A percentile compares a stretch with the other conserved stretches of the same genome.
Evolutionary conservation across 208 protist genomes (phyloP).

Genomic region (Tetramitus jugosus): DNA sequence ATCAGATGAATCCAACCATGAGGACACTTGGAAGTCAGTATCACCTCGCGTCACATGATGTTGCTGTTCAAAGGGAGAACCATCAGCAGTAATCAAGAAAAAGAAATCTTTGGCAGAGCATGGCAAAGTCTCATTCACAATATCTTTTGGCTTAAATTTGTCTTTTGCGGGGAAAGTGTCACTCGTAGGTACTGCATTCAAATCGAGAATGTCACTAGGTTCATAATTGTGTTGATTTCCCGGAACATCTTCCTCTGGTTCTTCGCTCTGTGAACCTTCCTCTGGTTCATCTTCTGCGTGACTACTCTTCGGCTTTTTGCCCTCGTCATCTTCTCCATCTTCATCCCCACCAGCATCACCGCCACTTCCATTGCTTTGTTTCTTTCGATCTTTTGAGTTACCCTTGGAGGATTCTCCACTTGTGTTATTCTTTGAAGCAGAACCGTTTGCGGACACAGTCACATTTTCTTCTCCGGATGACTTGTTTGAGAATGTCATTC

Average conservation of each 20-base stretch:
- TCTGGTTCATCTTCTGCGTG: background rate
- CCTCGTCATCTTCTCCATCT: too few relatives aligned
- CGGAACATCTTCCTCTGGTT: background rate
- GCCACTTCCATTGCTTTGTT: too few relatives aligned
- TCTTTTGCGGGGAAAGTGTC: background rate
- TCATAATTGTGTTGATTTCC: background rate
- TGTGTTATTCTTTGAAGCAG: too few relatives aligned
- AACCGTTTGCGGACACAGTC: too few relatives aligned
- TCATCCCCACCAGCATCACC: background rate
- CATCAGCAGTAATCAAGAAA: background rate
- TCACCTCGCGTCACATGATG: background rate
- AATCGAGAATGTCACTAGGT: background rate
- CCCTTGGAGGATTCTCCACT: too few relatives aligned
- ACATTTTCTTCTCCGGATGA: too few relatives aligned
- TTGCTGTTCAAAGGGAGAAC: background rate
- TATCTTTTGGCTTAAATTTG: constrained; percentile 1
- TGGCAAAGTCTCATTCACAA: background rate
- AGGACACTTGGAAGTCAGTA: background rate
- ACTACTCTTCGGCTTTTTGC: background rate
- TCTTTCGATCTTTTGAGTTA: too few relatives aligned
- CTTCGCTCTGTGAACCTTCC: background rate
- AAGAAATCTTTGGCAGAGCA: background rate
- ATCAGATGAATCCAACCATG: background rate
- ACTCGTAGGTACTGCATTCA: background rate
- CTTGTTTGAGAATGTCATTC: too few relatives aligned